Conservation (phyloP, 2,329 filamentous ascomycete species). For the Didymella keratinophila region DNA sequence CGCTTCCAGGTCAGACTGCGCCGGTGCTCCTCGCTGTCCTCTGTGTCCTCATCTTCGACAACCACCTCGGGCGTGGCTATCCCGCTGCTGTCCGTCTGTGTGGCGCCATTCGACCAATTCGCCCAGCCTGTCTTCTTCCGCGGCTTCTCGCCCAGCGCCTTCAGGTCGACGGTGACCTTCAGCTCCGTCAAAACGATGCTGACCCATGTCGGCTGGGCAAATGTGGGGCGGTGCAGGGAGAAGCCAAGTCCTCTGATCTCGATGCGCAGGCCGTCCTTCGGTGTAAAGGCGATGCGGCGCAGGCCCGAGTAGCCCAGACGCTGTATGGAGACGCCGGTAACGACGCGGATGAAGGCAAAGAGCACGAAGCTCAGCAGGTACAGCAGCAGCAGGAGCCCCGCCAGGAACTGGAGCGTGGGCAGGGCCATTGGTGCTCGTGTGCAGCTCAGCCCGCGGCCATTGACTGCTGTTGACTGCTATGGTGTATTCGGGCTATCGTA, state of each 20-base stretch:
- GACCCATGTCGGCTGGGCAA: conserved; percentile 95
- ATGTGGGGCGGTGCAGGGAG: conserved; percentile 89
- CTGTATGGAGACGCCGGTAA: conserved; percentile 95
- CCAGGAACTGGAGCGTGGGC: conserved; percentile 71
- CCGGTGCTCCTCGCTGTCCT: conserved; percentile 62
- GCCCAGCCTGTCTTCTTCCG: conserved; percentile 42
- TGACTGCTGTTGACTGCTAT: not conserved
- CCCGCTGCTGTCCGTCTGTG: conserved; percentile 30
- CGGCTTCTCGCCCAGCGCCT: conserved; percentile 61
- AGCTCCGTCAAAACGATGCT: conserved; percentile 89
- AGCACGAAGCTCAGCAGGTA: conserved; percentile 93
- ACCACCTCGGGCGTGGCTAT: conserved; percentile 30
- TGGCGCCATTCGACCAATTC: conserved; percentile 43
- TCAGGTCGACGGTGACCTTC: conserved; percentile 81
- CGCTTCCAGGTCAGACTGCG: conserved; percentile 71
- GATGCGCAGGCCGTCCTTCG: conserved; percentile 85
- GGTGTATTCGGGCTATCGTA: conserved; percentile 17
- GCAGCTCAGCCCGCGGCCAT: conserved; percentile 31
- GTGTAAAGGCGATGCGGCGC: conserved; percentile 87
- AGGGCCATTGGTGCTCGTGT: conserved; percentile 50
- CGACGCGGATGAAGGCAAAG: conserved; percentile 89
- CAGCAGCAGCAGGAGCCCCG: conserved; percentile 82
- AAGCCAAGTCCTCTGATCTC: conserved; percentile 89
- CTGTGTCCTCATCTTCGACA: conserved; percentile 39
- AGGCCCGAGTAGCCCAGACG: conserved; percentile 92